Percentiles rank a stretch among this genome's conserved stretches.
phyloP scores from a whole-genome alignment of 805 yeast genomes.

The Saccharomycopsis malanga region DNA sequence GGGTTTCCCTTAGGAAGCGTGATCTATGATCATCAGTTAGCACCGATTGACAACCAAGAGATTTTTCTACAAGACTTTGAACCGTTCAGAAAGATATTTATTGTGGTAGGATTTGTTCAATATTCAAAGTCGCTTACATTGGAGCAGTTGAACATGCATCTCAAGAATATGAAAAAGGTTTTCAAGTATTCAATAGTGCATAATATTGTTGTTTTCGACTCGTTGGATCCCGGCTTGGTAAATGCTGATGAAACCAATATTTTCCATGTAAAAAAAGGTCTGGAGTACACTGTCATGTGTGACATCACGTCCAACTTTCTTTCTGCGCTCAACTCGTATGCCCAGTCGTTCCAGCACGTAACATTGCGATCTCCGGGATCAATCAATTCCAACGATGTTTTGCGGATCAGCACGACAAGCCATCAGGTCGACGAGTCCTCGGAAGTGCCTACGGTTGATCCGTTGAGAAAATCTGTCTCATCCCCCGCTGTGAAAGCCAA shows the following conservation, averaged over 20 bases:
- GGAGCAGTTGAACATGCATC: constrained; percentile 26
- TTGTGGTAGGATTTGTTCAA: constrained; percentile 45
- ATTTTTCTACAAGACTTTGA: constrained; percentile 79
- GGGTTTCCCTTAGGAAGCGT: constrained; percentile 75
- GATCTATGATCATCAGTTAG: constrained; percentile 45
- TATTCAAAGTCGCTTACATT: constrained; percentile 24
- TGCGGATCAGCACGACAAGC: constrained; percentile 29
- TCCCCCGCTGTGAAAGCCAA: constrained; percentile 7
- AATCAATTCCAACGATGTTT: constrained; percentile 43
- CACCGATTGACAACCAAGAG: constrained; percentile 46
- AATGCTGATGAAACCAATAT: constrained; percentile 17
- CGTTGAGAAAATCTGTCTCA: constrained; percentile 6
- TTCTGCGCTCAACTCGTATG: constrained; percentile 55
- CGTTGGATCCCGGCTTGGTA: constrained; percentile 24
- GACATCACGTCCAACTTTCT: constrained; percentile 64
- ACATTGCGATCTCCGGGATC: constrained; percentile 79
- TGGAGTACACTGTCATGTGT: constrained; percentile 58
- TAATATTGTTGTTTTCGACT: constrained; percentile 46
- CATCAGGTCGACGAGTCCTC: constrained; percentile 20
- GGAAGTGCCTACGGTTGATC: neutral
- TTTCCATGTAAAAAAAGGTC: constrained; percentile 27
- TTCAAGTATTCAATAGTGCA: constrained; percentile 52
- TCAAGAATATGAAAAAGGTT: constrained; percentile 36
- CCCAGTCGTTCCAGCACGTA: constrained; percentile 68
- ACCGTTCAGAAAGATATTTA: constrained; percentile 74